Evolutionary conservation across 2,329 filamentous ascomycete genomes (phyloP), one percentile per base, ranked within the genome.

Genomic region (Coniella vitis): DNA sequence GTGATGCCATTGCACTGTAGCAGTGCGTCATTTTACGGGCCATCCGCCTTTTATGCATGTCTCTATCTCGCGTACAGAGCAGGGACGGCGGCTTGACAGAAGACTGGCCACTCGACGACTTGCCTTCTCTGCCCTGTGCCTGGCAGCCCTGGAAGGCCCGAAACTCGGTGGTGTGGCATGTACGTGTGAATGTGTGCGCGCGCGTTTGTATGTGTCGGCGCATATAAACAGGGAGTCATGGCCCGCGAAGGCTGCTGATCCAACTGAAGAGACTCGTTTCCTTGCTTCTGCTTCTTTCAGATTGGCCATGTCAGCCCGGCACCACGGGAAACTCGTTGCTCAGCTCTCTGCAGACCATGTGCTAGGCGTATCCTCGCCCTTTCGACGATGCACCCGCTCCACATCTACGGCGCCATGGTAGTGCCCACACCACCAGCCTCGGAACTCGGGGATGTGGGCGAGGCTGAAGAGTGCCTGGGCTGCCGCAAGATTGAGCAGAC

Each of bases 401-500:
- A 47, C 37, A 19, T 12, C 19, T 37, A 47, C 22, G 38, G 17
- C 37, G 37, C 25, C 9, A 20, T 31, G 8, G 41, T 41, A 3
- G 29, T 49, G 7, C 49, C 41, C n/a, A 48, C 49, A 4, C 49
- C 49, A n/a, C 49, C 49, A 38, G 40, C 49, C 9, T 52, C 49
- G 5, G 38, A 52, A 16, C 17, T 8, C 1, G 49, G 41, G 13
- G 41, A 43, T 34, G 41, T 25, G 32, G 47, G 20, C 8, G 38
- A 42, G 20, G 3, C 25, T 22, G 46, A 42, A 32, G 45, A 43
- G 19, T 52, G 49, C 16, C 37, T 38, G 22, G 49, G 49, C 4
- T 52, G 49, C 38, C 48, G 38, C 10, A 52, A 34, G 38, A 52
- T 52, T 14, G 22, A 35, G 13, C 40, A 49, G 41, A 40, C 35